Percentiles rank a stretch among this genome's conserved stretches.
Evolutionary conservation across 2,329 filamentous ascomycete species (phyloP).

Genomic region (Beauveria pseudobassiana): DNA sequence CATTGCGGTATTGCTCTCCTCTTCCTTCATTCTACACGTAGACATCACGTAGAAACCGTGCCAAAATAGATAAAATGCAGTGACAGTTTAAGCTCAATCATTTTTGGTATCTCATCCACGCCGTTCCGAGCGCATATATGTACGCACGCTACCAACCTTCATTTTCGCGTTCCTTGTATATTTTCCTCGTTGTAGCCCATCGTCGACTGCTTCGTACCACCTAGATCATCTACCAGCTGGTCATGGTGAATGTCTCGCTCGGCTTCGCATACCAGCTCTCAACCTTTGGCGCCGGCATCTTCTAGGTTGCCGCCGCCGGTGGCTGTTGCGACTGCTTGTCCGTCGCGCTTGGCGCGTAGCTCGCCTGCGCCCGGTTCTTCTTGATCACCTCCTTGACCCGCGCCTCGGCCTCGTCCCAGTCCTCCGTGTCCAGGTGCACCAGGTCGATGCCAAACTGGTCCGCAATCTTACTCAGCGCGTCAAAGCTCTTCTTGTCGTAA

Average conservation of each 20-base stretch:
- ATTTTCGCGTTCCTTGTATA: neutral
- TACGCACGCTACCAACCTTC: neutral
- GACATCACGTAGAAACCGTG: neutral
- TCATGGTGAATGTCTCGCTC: neutral
- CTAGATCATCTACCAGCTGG: no score
- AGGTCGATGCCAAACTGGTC: constrained; percentile 74
- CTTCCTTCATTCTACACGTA: no score
- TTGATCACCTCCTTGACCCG: constrained; percentile 77
- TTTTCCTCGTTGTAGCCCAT: neutral
- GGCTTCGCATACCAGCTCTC: neutral
- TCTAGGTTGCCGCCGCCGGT: constrained; percentile 22
- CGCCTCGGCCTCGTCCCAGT: constrained; percentile 87
- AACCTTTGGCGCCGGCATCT: neutral
- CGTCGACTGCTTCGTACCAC: no score
- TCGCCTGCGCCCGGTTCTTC: constrained; percentile 52
- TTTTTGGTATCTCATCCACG: constrained; percentile 9
- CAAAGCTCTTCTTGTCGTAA: constrained; percentile 74
- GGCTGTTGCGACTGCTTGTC: constrained; percentile 17
- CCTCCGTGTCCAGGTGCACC: constrained; percentile 70
- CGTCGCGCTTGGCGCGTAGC: constrained; percentile 41
- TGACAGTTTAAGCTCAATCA: neutral
- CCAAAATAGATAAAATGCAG: neutral
- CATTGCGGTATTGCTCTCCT: no score
- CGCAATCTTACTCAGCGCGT: constrained; percentile 72
- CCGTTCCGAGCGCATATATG: neutral